Conservation (phyloP, 2,329 filamentous ascomycete genomes). For the Acephala macrosclerotiorum region DNA sequence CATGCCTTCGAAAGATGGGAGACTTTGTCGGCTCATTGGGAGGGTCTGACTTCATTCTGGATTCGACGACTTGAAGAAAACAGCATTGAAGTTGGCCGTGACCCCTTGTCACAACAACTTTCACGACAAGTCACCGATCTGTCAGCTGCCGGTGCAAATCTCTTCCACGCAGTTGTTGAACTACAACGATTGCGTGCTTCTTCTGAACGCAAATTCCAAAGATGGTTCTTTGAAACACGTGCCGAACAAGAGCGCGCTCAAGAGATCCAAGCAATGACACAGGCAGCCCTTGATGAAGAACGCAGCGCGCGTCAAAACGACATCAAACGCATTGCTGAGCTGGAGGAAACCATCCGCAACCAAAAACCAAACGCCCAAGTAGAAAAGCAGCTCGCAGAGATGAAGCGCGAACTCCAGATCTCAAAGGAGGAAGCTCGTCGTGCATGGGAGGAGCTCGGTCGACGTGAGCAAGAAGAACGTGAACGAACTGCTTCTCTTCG, state of each 20-base stretch:
- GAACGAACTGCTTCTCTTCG: constrained; percentile 86
- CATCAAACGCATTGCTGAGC: constrained; percentile 69
- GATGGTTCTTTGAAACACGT: constrained; percentile 97
- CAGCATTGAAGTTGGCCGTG: constrained; percentile 80
- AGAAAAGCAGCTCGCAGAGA: constrained; percentile 86
- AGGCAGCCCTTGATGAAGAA: constrained; percentile 77
- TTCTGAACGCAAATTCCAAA: constrained; percentile 96
- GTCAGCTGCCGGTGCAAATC: constrained; percentile 94
- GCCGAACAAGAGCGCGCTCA: constrained; percentile 85
- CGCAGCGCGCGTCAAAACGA: constrained; percentile 73
- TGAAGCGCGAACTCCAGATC: constrained; percentile 91
- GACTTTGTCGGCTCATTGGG: constrained; percentile 95
- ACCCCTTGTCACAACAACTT: constrained; percentile 86
- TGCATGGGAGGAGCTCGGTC: constrained; percentile 96
- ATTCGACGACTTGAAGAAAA: constrained; percentile 92
- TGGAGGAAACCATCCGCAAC: constrained; percentile 71
- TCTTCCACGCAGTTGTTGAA: constrained; percentile 98
- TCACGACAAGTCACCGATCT: constrained; percentile 94
- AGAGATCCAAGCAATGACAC: constrained; percentile 83
- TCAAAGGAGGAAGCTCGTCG: constrained; percentile 95
- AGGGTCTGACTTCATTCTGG: constrained; percentile 97
- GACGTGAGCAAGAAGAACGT: constrained; percentile 90
- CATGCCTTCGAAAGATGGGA: constrained; percentile 99
- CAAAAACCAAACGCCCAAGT: constrained; percentile 87
- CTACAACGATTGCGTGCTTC: constrained; percentile 91